These are phyloP conservation scores for Zygotorulaspora chibaensis DNA, from an alignment of 805 yeast genomes.

Conservation along the genomic window DNA sequence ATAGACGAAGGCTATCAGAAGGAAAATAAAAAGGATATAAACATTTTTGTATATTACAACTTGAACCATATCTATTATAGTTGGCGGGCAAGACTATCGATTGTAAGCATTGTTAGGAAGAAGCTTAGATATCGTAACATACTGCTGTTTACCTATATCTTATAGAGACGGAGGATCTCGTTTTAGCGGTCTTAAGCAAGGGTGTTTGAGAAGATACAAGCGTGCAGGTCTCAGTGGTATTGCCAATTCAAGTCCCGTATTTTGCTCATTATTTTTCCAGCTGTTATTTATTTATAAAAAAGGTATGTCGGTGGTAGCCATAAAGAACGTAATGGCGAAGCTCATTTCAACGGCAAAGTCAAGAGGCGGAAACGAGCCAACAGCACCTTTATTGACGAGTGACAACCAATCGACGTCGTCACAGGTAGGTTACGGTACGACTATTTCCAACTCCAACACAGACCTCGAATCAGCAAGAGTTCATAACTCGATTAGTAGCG, in stretches of 20 bases:
- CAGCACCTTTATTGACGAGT: slow-evolving; percentile 20
- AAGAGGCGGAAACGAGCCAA: slow-evolving; percentile 8
- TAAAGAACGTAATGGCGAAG: slow-evolving; percentile 27
- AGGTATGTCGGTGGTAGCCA: slow-evolving; percentile 31
- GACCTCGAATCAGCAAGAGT: slow-evolving; percentile 18
- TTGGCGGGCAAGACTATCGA: no score
- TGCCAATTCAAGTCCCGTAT: background rate
- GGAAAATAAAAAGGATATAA: background rate
- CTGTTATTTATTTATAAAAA: background rate
- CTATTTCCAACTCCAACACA: slow-evolving; percentile 1
- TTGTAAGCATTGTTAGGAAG: no score
- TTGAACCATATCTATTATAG: no score
- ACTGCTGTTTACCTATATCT: background rate
- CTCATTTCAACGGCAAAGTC: slow-evolving; percentile 12
- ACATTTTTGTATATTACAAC: background rate
- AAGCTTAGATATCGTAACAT: background rate
- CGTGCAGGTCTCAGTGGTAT: background rate
- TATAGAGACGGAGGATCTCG: background rate
- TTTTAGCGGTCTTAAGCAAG: background rate
- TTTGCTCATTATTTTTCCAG: background rate
- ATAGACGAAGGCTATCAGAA: background rate
- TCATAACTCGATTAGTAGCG: slow-evolving; percentile 1
- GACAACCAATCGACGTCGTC: slow-evolving; percentile 13
- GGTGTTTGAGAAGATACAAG: background rate
- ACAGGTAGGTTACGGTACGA: slow-evolving; percentile 17